Conservation (phyloP, 192 early-diverging fungal genomes). For the Coemansia sp. region DNA sequence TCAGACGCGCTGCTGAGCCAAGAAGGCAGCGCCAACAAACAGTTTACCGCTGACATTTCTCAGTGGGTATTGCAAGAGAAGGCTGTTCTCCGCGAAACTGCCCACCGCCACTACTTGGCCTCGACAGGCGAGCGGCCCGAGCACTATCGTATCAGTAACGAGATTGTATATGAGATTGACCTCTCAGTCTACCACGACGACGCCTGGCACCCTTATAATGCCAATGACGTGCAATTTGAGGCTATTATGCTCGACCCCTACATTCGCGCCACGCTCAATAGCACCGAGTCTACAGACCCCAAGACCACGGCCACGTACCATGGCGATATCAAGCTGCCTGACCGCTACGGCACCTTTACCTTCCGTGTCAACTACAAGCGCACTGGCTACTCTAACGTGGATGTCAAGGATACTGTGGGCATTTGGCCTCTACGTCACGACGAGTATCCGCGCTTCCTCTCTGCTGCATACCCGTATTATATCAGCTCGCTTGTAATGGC, state of each 20-base stretch:
- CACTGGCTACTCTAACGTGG: constrained; percentile 77
- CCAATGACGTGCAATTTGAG: constrained; percentile 83
- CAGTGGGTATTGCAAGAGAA: constrained; percentile 96
- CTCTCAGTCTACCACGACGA: constrained; percentile 78
- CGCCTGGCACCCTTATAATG: constrained; percentile 80
- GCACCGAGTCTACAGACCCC: constrained; percentile 3
- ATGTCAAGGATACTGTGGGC: constrained; percentile 73
- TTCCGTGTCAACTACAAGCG: constrained; percentile 94
- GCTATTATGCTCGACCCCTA: constrained; percentile 98
- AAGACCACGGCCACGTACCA: constrained; percentile 41
- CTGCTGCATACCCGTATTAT: constrained; percentile 96
- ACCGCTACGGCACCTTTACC: constrained; percentile 97
- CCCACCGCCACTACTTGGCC: constrained; percentile 61
- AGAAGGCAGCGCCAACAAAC: constrained; percentile 62
- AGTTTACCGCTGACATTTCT: constrained; percentile 72
- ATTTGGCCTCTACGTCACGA: constrained; percentile 94
- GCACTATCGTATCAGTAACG: constrained; percentile 90
- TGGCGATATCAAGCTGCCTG: constrained; percentile 75
- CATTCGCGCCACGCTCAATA: constrained; percentile 74
- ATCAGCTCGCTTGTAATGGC: constrained; percentile 79
- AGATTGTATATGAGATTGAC: constrained; percentile 84
- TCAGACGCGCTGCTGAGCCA: constrained; percentile 65
- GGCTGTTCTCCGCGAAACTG: constrained; percentile 65
- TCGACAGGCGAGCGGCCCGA: constrained; percentile 71
- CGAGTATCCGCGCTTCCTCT: constrained; percentile 92